Evolutionary conservation across 2,329 filamentous ascomycete species (phyloP).

Genomic region (Chaetomiaceae sp.): DNA sequence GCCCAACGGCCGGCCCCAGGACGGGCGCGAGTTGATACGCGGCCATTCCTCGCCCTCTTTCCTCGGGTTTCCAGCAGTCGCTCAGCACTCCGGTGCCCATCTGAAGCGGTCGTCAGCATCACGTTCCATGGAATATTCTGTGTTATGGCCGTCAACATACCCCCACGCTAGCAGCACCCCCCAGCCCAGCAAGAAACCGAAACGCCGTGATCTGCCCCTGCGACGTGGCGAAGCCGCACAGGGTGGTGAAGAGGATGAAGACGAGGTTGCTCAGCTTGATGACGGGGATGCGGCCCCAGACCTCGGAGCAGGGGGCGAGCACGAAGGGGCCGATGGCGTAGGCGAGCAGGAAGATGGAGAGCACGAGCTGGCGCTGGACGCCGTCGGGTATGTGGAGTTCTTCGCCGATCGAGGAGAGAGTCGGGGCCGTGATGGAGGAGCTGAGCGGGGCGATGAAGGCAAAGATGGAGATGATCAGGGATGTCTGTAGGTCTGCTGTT

Average conservation of each 20-base stretch:
- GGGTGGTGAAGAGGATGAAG: conserved; percentile 52
- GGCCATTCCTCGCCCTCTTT: conserved; percentile 56
- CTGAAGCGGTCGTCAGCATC: conserved; percentile 11
- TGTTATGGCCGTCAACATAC: no score
- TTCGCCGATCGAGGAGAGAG: conserved; percentile 33
- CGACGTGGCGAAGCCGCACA: conserved; percentile 47
- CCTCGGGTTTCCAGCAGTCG: conserved; percentile 56
- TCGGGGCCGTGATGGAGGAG: conserved; percentile 41
- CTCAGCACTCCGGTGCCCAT: conserved; percentile 46
- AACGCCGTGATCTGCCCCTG: conserved; percentile 53
- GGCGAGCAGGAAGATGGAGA: conserved; percentile 53
- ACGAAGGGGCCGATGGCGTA: conserved; percentile 50
- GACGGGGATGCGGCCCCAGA: conserved; percentile 51
- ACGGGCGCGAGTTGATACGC: conserved; percentile 59
- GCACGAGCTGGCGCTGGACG: conserved; percentile 39
- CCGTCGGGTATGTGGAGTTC: conserved; percentile 39
- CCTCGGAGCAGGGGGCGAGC: conserved; percentile 49
- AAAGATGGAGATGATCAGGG: conserved; percentile 45
- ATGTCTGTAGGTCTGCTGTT: no score
- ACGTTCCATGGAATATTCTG: no score
- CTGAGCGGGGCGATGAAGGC: conserved; percentile 50
- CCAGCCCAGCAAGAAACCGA: conserved; percentile 54
- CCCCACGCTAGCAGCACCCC: conserved; percentile 50
- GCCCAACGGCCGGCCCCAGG: conserved; percentile 54
- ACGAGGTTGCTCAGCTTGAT: conserved; percentile 52